A percentile compares a stretch with the other conserved stretches of the same genome.
These are phyloP conservation scores for Fonsecaea nubica DNA, from an alignment of 2,329 filamentous ascomycete genomes.

Conservation along the genomic window DNA sequence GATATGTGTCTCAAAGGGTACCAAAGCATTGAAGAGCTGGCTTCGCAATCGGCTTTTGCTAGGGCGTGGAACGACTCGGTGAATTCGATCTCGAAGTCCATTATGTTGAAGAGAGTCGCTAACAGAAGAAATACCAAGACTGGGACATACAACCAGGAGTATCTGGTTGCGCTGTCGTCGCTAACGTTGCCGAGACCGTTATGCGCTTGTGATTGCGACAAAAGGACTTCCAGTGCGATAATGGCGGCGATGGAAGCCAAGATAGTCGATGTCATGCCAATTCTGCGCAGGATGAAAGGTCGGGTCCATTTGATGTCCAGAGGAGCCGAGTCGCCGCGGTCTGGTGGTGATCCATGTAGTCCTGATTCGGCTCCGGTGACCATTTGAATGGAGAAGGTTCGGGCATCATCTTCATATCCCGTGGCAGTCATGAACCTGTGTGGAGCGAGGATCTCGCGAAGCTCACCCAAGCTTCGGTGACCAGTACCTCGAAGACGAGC, in stretches of 20 bases:
- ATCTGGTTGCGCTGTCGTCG: slow-evolving; percentile 25
- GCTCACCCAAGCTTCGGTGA: slow-evolving; percentile 24
- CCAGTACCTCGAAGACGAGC: slow-evolving; percentile 26
- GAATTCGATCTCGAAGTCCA: slow-evolving; percentile 35
- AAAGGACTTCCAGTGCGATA: slow-evolving; percentile 28
- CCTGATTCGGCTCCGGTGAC: slow-evolving; percentile 7
- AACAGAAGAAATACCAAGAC: slow-evolving; percentile 34
- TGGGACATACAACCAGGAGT: slow-evolving; percentile 41
- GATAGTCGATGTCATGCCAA: slow-evolving; percentile 28
- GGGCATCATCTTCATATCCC: slow-evolving; percentile 21
- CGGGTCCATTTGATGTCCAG: slow-evolving; percentile 26
- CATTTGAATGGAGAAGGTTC: slow-evolving; percentile 30
- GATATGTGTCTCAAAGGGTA: slow-evolving; percentile 30
- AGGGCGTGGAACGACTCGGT: slow-evolving; percentile 33
- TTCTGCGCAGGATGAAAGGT: slow-evolving; percentile 31
- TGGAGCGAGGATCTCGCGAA: slow-evolving; percentile 17
- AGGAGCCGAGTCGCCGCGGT: not conserved
- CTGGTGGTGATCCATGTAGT: not conserved
- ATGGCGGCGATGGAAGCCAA: slow-evolving; percentile 28
- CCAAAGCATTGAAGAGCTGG: slow-evolving; percentile 32
- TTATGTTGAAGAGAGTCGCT: slow-evolving; percentile 35
- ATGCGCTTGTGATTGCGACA: slow-evolving; percentile 28
- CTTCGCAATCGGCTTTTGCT: slow-evolving; percentile 26
- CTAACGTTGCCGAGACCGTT: slow-evolving; percentile 29
- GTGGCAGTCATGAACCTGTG: slow-evolving; percentile 26